These are phyloP conservation scores for Rhodomyrtus tomentosa DNA, from an alignment of 345 rosid species.

Conservation along the genomic window DNA sequence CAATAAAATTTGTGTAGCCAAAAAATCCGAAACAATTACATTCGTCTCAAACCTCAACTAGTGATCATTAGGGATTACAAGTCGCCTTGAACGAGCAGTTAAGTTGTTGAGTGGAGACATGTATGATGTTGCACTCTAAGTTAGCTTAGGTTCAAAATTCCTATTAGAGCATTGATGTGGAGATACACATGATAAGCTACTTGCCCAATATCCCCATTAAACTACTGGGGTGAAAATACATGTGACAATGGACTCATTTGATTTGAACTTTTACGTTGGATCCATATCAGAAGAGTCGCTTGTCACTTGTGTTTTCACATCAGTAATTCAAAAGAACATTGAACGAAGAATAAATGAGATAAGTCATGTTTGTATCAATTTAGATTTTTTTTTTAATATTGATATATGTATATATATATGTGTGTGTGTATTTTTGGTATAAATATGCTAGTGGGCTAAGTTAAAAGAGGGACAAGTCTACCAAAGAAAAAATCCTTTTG, in stretches of 20 bases:
- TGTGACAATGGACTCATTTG: accelerated
- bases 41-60: no score
- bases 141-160: background rate
- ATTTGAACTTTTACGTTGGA: background rate
- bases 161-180: background rate
- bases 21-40: background rate
- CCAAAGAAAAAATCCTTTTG: background rate
- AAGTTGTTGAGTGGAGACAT: no score
- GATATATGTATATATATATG: no score
- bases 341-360: no score
- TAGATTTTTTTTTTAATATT: no score
- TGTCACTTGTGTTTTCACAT: background rate
- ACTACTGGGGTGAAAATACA: background rate
- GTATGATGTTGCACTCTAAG: no score
- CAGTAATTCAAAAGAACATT: background rate
- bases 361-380: no score
- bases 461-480: background rate
- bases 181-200: background rate
- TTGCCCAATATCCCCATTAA: background rate
- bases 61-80: no score
- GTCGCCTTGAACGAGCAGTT: no score
- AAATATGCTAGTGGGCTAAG: background rate
- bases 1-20: background rate
- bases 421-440: no score
- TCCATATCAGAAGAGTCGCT: accelerated